phyloP scores from a whole-genome alignment of 306 rosid species.

The Bauhinia variegata region DNA sequence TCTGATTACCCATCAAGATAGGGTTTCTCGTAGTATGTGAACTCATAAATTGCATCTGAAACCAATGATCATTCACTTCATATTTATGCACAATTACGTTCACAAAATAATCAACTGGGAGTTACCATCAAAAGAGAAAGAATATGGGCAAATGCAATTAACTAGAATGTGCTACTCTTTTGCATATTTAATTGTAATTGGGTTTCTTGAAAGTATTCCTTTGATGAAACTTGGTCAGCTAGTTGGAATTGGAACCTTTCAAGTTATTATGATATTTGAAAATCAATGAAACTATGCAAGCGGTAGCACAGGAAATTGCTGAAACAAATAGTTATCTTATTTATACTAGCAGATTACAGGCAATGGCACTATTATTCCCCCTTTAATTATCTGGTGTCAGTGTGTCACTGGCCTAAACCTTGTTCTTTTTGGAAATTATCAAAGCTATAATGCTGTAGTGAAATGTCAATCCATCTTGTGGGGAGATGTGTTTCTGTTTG shows the following conservation, averaged over 20 bases:
- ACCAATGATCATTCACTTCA: conserved; percentile 4
- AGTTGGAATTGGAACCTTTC: neutral
- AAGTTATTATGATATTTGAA: neutral
- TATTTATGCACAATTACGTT: conserved; percentile 5
- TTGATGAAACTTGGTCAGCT: neutral
- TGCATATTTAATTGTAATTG: neutral
- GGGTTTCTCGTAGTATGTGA: neutral
- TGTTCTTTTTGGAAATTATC: conserved; percentile 5
- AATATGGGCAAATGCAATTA: conserved; percentile 23
- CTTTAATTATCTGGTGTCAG: neutral
- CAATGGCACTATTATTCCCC: too few species aligned
- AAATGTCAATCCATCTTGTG: neutral
- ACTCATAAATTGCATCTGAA: conserved; percentile 12
- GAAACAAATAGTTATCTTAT: too few species aligned
- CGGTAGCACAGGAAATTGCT: too few species aligned
- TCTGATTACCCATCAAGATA: conserved; percentile 4
- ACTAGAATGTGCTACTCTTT: conserved; percentile 16
- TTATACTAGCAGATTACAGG: too few species aligned
- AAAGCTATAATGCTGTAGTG: neutral
- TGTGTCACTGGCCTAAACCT: conserved; percentile 3
- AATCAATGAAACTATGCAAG: neutral
- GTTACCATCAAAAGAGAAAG: neutral
- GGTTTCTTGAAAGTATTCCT: conserved; percentile 1
- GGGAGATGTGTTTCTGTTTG: neutral
- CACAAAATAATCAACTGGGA: conserved; percentile 19